Percentiles rank a stretch among this genome's conserved stretches.
phyloP scores from a whole-genome alignment of 495 filamentous ascomycete genomes.

The Hypoxylon crocopeplum region DNA sequence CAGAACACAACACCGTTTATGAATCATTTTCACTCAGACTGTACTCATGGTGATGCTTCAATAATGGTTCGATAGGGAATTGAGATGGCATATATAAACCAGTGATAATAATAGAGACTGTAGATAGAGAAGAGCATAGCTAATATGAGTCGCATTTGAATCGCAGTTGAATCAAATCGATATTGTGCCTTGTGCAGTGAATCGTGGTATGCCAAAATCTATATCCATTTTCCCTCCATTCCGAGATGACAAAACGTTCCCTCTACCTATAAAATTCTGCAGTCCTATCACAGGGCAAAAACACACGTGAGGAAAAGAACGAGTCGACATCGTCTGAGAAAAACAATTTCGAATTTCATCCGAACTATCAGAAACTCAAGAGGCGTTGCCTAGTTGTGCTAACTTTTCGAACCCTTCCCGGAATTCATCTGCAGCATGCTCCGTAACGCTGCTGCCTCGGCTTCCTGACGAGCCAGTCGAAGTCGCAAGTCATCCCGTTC shows the following conservation, averaged over 20 bases:
- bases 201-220: constrained; percentile 15
- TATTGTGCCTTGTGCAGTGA: not conserved
- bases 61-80: too few species aligned
- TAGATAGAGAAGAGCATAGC: constrained; percentile 12
- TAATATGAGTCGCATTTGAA: too few species aligned
- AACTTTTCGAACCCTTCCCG: constrained; percentile 32
- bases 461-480: constrained; percentile 67
- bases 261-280: constrained; percentile 42
- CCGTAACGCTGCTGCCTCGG: constrained; percentile 57
- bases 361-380: constrained; percentile 22
- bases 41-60: constrained; percentile 13
- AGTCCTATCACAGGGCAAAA: constrained; percentile 31
- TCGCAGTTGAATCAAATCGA: constrained; percentile 2
- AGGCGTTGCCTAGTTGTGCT: constrained; percentile 23
- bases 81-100: constrained; percentile 14
- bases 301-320: constrained; percentile 36
- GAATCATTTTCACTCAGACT: constrained; percentile 35
- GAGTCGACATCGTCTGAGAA: constrained; percentile 58
- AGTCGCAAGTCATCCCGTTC: constrained; percentile 73
- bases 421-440: constrained; percentile 50
- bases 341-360: constrained; percentile 27
- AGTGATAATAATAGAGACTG: not conserved
- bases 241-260: constrained; percentile 49
- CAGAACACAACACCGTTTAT: not conserved
- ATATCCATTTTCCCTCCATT: not conserved